Percentiles rank a stretch among this genome's conserved stretches.
Conservation (phyloP, 2,329 filamentous ascomycete genomes). For the Plectosphaerella cucumerina region DNA sequence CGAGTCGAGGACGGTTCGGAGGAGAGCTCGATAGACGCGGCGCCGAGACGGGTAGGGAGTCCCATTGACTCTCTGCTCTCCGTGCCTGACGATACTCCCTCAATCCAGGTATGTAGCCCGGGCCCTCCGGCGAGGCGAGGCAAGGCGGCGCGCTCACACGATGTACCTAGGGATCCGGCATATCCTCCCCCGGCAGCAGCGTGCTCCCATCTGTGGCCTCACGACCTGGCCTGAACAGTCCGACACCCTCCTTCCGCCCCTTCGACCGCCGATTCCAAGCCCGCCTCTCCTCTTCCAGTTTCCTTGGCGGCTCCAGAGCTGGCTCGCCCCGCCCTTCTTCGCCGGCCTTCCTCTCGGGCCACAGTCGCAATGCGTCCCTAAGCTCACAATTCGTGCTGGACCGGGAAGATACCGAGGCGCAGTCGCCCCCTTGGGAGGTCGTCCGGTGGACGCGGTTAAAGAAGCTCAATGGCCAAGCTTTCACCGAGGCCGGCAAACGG, state of each 20-base stretch:
- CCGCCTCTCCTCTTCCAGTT: conserved; percentile 62
- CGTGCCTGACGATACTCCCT: conserved; percentile 79
- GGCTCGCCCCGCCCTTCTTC: conserved; percentile 66
- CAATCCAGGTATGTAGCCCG: conserved; percentile 60
- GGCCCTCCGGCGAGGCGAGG: conserved; percentile 4
- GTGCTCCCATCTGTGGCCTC: conserved; percentile 66
- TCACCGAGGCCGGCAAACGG: conserved; percentile 86
- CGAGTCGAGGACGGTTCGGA: conserved; percentile 44
- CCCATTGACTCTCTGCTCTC: conserved; percentile 66
- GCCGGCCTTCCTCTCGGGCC: conserved; percentile 69
- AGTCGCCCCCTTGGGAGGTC: conserved; percentile 89
- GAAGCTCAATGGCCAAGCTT: conserved; percentile 84
- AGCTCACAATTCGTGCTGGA: conserved; percentile 65
- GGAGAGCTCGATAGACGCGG: conserved; percentile 48
- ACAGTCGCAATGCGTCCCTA: conserved; percentile 77
- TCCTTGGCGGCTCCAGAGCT: conserved; percentile 18
- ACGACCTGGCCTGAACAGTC: conserved; percentile 60
- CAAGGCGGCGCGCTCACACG: conserved; percentile 4
- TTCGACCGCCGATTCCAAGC: conserved; percentile 96
- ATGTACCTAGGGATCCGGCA: conserved; percentile 54
- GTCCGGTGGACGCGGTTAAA: conserved; percentile 92
- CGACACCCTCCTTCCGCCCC: conserved; percentile 80
- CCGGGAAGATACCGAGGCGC: conserved; percentile 61
- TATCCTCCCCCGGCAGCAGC: conserved; percentile 70
- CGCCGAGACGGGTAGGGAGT: conserved; percentile 57